Conservation (phyloP, 2,329 filamentous ascomycete genomes). For the Fusarium floridanum region DNA sequence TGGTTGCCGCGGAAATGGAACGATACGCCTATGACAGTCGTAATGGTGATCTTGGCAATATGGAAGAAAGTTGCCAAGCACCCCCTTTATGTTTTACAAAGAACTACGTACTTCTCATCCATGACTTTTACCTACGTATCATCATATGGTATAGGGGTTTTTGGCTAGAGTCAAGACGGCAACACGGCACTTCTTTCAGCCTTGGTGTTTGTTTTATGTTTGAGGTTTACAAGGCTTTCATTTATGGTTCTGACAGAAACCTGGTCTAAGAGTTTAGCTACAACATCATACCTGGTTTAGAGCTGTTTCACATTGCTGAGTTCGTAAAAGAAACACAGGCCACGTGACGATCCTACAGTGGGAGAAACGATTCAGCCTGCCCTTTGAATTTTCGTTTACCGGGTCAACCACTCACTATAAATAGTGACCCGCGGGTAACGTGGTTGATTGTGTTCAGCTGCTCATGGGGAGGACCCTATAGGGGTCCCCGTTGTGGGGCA, state of each 20-base stretch:
- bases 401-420: slow-evolving; percentile 3
- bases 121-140: not conserved
- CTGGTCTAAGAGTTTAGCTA: not conserved
- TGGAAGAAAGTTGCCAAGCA: not conserved
- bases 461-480: not conserved
- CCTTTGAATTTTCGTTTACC: not conserved
- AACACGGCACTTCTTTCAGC: not conserved
- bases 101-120: not conserved
- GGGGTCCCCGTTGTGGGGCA: slow-evolving; percentile 3
- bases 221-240: not conserved
- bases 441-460: not conserved
- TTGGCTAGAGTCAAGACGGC: not conserved
- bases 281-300: not conserved
- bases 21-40: not conserved
- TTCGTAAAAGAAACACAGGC: not conserved
- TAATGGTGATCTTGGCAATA: not conserved
- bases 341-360: not conserved
- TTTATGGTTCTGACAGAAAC: not conserved
- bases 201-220: not conserved
- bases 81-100: not conserved
- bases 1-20: not conserved
- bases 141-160: not conserved
- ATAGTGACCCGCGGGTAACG: not conserved
- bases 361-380: not conserved
- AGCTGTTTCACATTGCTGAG: not conserved